phyloP scores from a whole-genome alignment of 257 asterid genomes.

The Nicotiana benthamiana region DNA sequence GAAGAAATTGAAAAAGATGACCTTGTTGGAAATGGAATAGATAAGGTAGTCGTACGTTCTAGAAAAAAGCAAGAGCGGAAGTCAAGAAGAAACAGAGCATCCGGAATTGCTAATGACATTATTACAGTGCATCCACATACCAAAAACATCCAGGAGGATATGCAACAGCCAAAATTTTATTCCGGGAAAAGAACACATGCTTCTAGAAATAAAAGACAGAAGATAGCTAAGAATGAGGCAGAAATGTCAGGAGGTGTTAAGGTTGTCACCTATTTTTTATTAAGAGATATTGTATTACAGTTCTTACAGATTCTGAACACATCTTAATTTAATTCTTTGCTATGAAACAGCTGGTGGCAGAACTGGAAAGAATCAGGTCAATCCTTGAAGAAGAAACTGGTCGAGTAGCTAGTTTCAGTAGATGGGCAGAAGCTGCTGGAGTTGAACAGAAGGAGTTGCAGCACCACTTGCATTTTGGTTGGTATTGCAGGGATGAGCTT shows the following conservation, averaged over 20 bases:
- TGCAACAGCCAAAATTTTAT: conserved; percentile 14
- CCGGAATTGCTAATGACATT: conserved; percentile 16
- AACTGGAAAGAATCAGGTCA: conserved; percentile 52
- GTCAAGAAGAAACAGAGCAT: conserved; percentile 37
- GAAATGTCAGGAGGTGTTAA: conserved; percentile 76
- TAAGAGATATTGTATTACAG: conserved; percentile 9
- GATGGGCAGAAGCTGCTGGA: conserved; percentile 83
- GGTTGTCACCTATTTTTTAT: conserved; percentile 42
- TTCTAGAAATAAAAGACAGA: conserved; percentile 40
- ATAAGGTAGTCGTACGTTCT: conserved; percentile 42
- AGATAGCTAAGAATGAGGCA: conserved; percentile 52
- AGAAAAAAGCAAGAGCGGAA: conserved; percentile 49
- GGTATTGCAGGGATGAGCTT: conserved; percentile 83
- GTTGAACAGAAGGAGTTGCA: conserved; percentile 49
- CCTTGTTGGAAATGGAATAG: conserved; percentile 14
- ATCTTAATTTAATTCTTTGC: conserved; percentile 20
- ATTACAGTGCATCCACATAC: conserved; percentile 13
- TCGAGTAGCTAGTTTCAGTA: conserved; percentile 37
- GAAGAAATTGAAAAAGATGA: conserved; percentile 24
- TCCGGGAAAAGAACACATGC: conserved; percentile 19
- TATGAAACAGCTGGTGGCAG: conserved; percentile 53
- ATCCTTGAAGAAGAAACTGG: conserved; percentile 55
- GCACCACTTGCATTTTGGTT: conserved; percentile 55
- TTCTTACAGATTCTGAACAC: background rate
- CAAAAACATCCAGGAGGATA: conserved; percentile 7